Evolutionary conservation across 352 stramenopile species (phyloP).

Genomic region (Chrysophaeum taylorii): DNA sequence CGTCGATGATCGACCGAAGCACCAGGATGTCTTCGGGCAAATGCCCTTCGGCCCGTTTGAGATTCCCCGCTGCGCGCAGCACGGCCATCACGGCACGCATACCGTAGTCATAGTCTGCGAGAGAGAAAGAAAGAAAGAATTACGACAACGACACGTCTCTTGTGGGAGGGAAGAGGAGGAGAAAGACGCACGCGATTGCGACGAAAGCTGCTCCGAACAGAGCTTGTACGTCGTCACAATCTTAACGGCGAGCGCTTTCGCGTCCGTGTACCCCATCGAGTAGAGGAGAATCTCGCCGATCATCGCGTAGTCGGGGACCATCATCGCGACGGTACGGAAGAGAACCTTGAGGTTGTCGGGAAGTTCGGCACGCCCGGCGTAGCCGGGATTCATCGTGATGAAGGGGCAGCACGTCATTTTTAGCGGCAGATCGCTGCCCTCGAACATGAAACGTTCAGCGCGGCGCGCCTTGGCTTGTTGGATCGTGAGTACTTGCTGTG

Average conservation of each 20-base stretch:
- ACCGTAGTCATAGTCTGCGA: conserved; percentile 75
- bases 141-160: too few relatives aligned
- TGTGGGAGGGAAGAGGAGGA: too few relatives aligned
- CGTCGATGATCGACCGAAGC: conserved; percentile 81
- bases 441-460: conserved; percentile 48
- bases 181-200: too few relatives aligned
- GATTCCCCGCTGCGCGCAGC: conserved; percentile 73
- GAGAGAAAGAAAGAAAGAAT: too few relatives aligned
- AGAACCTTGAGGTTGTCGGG: conserved; percentile 78
- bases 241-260: conserved; percentile 71
- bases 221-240: conserved; percentile 91
- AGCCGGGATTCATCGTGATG: conserved; percentile 84
- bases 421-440: conserved; percentile 53
- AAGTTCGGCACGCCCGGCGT: conserved; percentile 73
- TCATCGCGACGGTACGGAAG: conserved; percentile 88
- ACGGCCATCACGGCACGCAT: conserved; percentile 90
- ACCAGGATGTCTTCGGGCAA: conserved; percentile 82
- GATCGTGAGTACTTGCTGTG: conserved; percentile 77
- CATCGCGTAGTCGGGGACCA: conserved; percentile 88
- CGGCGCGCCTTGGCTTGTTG: conserved; percentile 48
- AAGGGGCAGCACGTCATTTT: conserved; percentile 48
- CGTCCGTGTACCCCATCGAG: conserved; percentile 79
- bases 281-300: conserved; percentile 92
- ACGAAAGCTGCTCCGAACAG: too few relatives aligned
- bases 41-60: conserved; percentile 76